Conservation (phyloP, 768 basidiomycete species). For the Mycena polygramma region DNA sequence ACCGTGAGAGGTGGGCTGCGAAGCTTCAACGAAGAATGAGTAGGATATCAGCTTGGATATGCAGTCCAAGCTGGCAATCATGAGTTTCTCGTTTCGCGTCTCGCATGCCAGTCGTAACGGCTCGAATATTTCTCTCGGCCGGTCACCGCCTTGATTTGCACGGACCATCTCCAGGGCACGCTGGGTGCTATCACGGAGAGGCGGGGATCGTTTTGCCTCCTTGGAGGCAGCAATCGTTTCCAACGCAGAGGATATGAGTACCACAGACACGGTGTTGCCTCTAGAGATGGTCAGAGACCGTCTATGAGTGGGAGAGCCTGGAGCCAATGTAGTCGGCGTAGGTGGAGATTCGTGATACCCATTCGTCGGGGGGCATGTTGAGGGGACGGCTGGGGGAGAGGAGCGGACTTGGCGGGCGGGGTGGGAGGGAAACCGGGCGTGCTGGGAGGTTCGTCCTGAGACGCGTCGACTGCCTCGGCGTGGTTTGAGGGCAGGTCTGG, state of each 20-base stretch:
- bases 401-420: slow-evolving; percentile 34
- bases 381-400: slow-evolving; percentile 22
- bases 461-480: slow-evolving; percentile 26
- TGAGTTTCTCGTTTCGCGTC: slow-evolving; percentile 91
- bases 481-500: slow-evolving; percentile 2
- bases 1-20: slow-evolving; percentile 50
- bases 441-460: slow-evolving; percentile 21
- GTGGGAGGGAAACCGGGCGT: slow-evolving; percentile 38
- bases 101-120: slow-evolving; percentile 98
- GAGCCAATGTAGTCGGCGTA: slow-evolving; percentile 22
- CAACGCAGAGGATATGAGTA: slow-evolving; percentile 86
- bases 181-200: slow-evolving; percentile 87
- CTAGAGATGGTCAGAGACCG: slow-evolving; percentile 74
- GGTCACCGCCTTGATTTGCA: slow-evolving; percentile 78
- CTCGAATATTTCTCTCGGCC: slow-evolving; percentile 91
- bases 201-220: slow-evolving; percentile 85
- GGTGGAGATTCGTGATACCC: slow-evolving; percentile 28
- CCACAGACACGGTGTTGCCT: slow-evolving; percentile 82
- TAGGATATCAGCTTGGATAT: slow-evolving; percentile 98
- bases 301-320: slow-evolving; percentile 52
- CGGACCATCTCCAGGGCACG: slow-evolving; percentile 87
- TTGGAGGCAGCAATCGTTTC: slow-evolving; percentile 89
- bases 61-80: slow-evolving; percentile 97
- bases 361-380: slow-evolving; percentile 22
- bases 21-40: slow-evolving; percentile 91